Percentiles rank a stretch among this genome's conserved stretches.
phyloP scores from a whole-genome alignment of 805 yeast species.

The Cyberlindnera suaveolens region DNA sequence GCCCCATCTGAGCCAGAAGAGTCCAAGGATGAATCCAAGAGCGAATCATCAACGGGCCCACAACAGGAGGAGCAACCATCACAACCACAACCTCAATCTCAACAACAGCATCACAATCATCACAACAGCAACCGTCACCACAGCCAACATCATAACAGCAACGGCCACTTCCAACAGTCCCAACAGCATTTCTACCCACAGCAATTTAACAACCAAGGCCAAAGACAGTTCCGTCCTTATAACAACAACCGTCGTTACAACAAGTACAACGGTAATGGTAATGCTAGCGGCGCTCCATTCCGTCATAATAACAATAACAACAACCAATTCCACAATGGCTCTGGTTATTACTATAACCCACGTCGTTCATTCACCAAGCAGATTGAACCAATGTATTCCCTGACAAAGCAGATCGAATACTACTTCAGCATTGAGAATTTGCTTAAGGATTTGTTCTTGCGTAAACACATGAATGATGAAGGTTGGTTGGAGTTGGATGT shows the following conservation, averaged over 20 bases:
- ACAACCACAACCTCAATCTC: neutral
- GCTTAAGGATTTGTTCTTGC: constrained; percentile 74
- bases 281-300: constrained; percentile 3
- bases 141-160: constrained; percentile 6
- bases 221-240: constrained; percentile 20
- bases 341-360: constrained; percentile 4
- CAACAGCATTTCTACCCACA: constrained; percentile 14
- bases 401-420: constrained; percentile 68
- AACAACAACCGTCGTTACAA: constrained; percentile 20
- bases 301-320: constrained; percentile 7
- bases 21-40: constrained; percentile 2
- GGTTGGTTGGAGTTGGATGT: constrained; percentile 66
- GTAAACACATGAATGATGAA: constrained; percentile 70
- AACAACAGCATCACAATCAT: constrained; percentile 7
- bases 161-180: neutral
- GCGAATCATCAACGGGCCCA: constrained; percentile 2
- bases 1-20: neutral
- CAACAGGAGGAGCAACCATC: constrained; percentile 6
- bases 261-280: constrained; percentile 13
- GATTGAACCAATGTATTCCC: constrained; percentile 17
- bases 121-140: constrained; percentile 1
- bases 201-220: constrained; percentile 7
- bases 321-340: too few species aligned
- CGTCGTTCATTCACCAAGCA: constrained; percentile 8
- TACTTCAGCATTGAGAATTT: constrained; percentile 86